These are phyloP conservation scores for Cylindrotheca closterium DNA, from an alignment of 108 stramenopile genomes.

Conservation along the genomic window DNA sequence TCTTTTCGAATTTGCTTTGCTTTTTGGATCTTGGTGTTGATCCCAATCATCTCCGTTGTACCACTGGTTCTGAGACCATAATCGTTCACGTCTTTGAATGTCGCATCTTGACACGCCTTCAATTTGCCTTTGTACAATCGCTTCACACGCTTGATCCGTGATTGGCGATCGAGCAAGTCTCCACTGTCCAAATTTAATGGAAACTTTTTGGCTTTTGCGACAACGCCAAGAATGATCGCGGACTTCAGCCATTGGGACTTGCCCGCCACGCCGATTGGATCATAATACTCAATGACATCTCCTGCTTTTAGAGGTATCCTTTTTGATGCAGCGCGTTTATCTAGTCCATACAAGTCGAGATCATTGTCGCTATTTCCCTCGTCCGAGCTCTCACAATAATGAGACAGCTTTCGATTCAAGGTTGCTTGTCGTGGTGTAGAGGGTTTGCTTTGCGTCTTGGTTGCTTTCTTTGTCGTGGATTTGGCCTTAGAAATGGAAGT, in stretches of 20 bases:
- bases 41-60: not conserved
- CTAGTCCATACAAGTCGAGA: not conserved
- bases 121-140: not conserved
- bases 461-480: not conserved
- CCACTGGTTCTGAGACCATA: constrained; percentile 1
- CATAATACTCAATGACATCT: constrained; percentile 20
- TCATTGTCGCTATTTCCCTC: not conserved
- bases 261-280: constrained; percentile 3
- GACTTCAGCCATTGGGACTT: not conserved
- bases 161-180: constrained; percentile 6
- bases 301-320: constrained; percentile 1
- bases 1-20: not conserved
- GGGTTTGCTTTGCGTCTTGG: not conserved
- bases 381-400: not conserved
- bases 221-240: not conserved
- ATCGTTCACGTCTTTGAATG: not conserved
- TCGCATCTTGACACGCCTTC: not conserved
- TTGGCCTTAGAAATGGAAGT: not conserved
- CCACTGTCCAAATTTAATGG: constrained; percentile 11
- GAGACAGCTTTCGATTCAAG: not conserved
- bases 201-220: not conserved
- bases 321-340: not conserved
- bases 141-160: constrained; percentile 2
- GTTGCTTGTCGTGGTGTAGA: not conserved
- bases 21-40: not conserved